These are phyloP conservation scores for Suhomyces pyralidae DNA, from an alignment of 805 yeast genomes.

Conservation along the genomic window DNA sequence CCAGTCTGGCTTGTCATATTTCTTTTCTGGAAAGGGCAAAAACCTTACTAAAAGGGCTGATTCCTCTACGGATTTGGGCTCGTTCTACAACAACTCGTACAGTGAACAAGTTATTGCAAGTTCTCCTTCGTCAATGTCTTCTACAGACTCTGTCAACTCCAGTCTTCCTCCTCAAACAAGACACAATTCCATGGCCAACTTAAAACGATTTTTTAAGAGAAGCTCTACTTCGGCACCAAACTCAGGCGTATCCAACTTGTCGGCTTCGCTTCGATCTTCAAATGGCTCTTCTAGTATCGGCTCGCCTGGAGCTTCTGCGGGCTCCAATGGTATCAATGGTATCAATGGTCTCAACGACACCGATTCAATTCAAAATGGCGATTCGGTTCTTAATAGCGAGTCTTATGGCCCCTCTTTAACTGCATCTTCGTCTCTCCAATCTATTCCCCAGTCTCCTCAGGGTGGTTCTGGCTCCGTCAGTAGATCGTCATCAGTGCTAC, in stretches of 20 bases:
- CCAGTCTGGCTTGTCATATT: slow-evolving; percentile 48
- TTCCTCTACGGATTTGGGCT: slow-evolving; percentile 42
- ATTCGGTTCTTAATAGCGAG: slow-evolving; percentile 13
- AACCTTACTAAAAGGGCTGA: slow-evolving; percentile 25
- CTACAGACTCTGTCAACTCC: slow-evolving; percentile 33
- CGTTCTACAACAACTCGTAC: slow-evolving; percentile 38
- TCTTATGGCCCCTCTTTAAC: slow-evolving; percentile 22
- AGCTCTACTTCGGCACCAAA: slow-evolving; percentile 17
- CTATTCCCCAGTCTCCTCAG: slow-evolving; percentile 35
- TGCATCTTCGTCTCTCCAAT: slow-evolving; percentile 30
- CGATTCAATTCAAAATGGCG: slow-evolving; percentile 6
- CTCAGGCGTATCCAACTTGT: slow-evolving; percentile 19
- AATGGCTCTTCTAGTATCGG: slow-evolving; percentile 6
- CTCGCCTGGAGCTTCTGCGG: not conserved
- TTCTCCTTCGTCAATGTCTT: slow-evolving; percentile 23
- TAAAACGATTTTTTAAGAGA: slow-evolving; percentile 69
- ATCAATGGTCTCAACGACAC: not conserved
- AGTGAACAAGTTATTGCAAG: slow-evolving; percentile 26
- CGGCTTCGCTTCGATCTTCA: slow-evolving; percentile 21
- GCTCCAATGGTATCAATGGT: not conserved
- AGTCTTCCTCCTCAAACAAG: slow-evolving; percentile 40
- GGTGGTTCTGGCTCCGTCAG: slow-evolving; percentile 24
- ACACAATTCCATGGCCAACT: slow-evolving; percentile 77
- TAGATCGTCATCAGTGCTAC: slow-evolving; percentile 29
- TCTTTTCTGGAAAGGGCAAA: slow-evolving; percentile 43